phyloP scores from a whole-genome alignment of 2,329 filamentous ascomycete genomes.

The Cercospora berteroae region DNA sequence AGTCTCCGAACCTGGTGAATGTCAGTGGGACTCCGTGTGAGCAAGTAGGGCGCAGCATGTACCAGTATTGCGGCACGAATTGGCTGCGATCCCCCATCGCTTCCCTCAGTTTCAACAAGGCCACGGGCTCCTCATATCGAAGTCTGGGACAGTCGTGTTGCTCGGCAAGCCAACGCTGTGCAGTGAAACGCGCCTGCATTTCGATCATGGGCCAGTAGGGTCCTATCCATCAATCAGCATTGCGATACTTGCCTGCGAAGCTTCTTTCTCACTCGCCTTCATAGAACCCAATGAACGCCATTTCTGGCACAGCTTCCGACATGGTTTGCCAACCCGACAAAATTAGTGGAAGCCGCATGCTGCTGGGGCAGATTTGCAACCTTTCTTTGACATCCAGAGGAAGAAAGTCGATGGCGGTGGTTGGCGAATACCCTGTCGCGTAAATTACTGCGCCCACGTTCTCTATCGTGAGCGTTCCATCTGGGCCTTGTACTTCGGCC shows the following conservation, averaged over 20 bases:
- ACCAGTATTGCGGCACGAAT: slow-evolving; percentile 66
- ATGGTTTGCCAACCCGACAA: slow-evolving; percentile 54
- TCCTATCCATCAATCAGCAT: slow-evolving; percentile 40
- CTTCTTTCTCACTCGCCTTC: slow-evolving; percentile 40
- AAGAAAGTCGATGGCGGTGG: slow-evolving; percentile 64
- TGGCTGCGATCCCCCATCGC: slow-evolving; percentile 42
- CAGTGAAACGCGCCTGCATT: slow-evolving; percentile 73
- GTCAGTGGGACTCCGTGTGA: not conserved
- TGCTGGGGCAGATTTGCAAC: slow-evolving; percentile 57
- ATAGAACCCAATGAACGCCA: slow-evolving; percentile 83
- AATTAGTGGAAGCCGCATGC: slow-evolving; percentile 60
- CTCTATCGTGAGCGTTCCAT: slow-evolving; percentile 40
- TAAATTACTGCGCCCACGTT: slow-evolving; percentile 67
- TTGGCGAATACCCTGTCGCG: slow-evolving; percentile 72
- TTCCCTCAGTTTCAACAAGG: slow-evolving; percentile 53
- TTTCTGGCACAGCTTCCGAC: slow-evolving; percentile 56
- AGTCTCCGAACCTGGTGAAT: slow-evolving; percentile 65
- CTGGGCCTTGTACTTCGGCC: slow-evolving; percentile 2
- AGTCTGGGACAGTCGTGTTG: not conserved
- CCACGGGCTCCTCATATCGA: slow-evolving; percentile 43
- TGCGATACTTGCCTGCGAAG: not conserved
- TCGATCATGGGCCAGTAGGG: slow-evolving; percentile 87
- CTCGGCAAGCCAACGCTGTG: slow-evolving; percentile 57
- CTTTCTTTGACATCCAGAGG: slow-evolving; percentile 54
- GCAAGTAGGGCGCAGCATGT: not conserved